Conservation (phyloP, 352 stramenopile species). For the Salisapilia sapeloensis region DNA sequence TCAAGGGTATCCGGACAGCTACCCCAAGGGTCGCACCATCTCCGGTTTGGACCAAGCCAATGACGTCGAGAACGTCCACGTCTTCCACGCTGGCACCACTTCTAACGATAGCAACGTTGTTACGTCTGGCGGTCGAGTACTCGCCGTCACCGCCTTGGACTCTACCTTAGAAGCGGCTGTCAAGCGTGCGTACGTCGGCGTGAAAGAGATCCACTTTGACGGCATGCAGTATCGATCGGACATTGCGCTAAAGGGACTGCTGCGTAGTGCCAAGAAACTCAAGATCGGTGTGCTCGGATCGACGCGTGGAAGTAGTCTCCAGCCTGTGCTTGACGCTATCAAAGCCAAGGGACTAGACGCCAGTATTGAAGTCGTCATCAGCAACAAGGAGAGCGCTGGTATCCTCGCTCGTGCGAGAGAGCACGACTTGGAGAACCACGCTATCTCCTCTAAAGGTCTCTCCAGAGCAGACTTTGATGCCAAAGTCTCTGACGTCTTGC, state of each 20-base stretch:
- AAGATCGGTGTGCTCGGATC: slow-evolving; percentile 92
- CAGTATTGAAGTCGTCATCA: slow-evolving; percentile 92
- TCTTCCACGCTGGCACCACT: slow-evolving; percentile 98
- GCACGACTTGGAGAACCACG: slow-evolving; percentile 49
- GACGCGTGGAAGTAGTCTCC: slow-evolving; percentile 89
- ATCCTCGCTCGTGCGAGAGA: slow-evolving; percentile 91
- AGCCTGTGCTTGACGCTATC: slow-evolving; percentile 95
- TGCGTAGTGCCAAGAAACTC: slow-evolving; percentile 74
- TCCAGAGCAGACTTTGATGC: slow-evolving; percentile 89
- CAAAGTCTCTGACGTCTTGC: slow-evolving; percentile 86
- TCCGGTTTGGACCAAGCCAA: slow-evolving; percentile 81
- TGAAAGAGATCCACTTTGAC: slow-evolving; percentile 81
- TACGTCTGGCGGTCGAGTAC: slow-evolving; percentile 92
- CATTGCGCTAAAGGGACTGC: slow-evolving; percentile 89
- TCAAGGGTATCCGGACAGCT: slow-evolving; percentile 94
- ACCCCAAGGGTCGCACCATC: slow-evolving; percentile 96
- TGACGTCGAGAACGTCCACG: slow-evolving; percentile 78
- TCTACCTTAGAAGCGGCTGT: slow-evolving; percentile 85
- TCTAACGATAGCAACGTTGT: slow-evolving; percentile 38
- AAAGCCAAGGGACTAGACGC: slow-evolving; percentile 76
- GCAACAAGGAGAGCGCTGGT: slow-evolving; percentile 85
- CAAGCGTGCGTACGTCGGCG: slow-evolving; percentile 80
- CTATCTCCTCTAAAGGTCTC: slow-evolving; percentile 56
- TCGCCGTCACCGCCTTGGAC: slow-evolving; percentile 92
- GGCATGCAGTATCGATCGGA: slow-evolving; percentile 93